Conservation (phyloP, 495 filamentous ascomycete species). For the Hypoxylon perforatum region DNA sequence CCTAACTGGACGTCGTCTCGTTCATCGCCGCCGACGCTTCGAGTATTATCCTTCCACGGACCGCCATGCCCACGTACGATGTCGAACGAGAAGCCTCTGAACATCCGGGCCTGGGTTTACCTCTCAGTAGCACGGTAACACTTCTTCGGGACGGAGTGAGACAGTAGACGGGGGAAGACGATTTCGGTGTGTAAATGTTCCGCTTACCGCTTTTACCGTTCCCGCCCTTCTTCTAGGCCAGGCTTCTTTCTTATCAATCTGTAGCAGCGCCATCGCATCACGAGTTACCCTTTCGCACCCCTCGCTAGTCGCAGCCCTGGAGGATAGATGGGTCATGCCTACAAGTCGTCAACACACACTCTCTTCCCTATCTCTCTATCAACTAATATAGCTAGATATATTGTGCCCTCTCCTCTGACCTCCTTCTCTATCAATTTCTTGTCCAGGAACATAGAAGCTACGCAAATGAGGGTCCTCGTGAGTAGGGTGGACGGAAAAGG, state of each 20-base stretch:
- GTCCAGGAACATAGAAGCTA: neutral
- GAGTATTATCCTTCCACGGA: neutral
- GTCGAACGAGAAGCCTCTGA: conserved; percentile 31
- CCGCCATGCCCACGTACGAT: conserved; percentile 38
- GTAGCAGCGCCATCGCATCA: conserved; percentile 22
- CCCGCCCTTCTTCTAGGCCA: neutral
- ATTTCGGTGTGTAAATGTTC: neutral
- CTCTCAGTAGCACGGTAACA: neutral
- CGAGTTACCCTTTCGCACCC: conserved; percentile 16
- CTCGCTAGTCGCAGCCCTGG: neutral
- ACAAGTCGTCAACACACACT: conserved; percentile 11
- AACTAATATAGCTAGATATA: neutral
- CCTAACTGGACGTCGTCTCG: neutral
- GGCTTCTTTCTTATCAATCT: conserved; percentile 23
- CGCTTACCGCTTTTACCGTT: conserved; percentile 25
- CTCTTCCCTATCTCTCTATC: conserved; percentile 2
- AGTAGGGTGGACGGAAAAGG: neutral
- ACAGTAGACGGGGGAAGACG: neutral
- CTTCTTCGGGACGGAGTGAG: conserved; percentile 22
- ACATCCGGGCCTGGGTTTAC: neutral
- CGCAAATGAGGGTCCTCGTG: conserved; percentile 2
- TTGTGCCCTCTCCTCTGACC: neutral
- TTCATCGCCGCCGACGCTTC: neutral
- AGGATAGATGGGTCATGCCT: conserved; percentile 20
- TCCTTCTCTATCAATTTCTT: conserved; percentile 1